These are phyloP conservation scores for Paxillus involutus DNA, from an alignment of 768 basidiomycete genomes.

Conservation along the genomic window DNA sequence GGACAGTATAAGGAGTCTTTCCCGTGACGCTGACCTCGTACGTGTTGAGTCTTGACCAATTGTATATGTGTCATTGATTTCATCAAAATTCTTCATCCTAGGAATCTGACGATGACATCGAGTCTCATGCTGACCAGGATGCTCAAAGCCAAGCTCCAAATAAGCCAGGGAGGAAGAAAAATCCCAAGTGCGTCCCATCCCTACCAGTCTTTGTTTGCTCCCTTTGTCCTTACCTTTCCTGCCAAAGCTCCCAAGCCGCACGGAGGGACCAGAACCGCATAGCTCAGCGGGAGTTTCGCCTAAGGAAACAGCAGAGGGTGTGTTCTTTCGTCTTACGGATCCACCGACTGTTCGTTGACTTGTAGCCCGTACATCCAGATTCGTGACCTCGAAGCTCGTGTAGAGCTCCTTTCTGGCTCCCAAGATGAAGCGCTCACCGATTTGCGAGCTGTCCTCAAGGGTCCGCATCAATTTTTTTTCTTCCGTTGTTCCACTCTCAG, in stretches of 20 bases:
- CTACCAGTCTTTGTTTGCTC: slow-evolving; percentile 14
- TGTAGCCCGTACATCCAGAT: slow-evolving; percentile 51
- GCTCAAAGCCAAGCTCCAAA: slow-evolving; percentile 19
- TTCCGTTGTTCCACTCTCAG: neutral
- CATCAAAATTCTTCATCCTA: slow-evolving; percentile 21
- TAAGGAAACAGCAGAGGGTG: slow-evolving; percentile 88
- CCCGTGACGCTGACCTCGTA: slow-evolving; percentile 57
- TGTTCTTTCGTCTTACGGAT: slow-evolving; percentile 13
- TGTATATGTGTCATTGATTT: slow-evolving; percentile 11
- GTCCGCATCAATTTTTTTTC: slow-evolving; percentile 32
- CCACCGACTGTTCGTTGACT: slow-evolving; percentile 1
- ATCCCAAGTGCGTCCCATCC: slow-evolving; percentile 65
- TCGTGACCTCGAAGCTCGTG: slow-evolving; percentile 91
- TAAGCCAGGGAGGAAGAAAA: slow-evolving; percentile 80
- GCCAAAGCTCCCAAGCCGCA: slow-evolving; percentile 77
- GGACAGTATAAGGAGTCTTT: slow-evolving; percentile 57
- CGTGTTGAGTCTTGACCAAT: slow-evolving; percentile 10
- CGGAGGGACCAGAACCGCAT: slow-evolving; percentile 89
- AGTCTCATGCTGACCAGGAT: slow-evolving; percentile 42
- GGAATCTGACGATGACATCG: slow-evolving; percentile 73
- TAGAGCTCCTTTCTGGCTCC: slow-evolving; percentile 91
- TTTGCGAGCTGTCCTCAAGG: slow-evolving; percentile 79
- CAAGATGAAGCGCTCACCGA: slow-evolving; percentile 87
- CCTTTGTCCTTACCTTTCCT: slow-evolving; percentile 9
- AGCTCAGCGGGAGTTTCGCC: slow-evolving; percentile 89